These are phyloP conservation scores for Groenewaldozyma sp. DNA, from an alignment of 1,139 yeast species.

Conservation along the genomic window DNA sequence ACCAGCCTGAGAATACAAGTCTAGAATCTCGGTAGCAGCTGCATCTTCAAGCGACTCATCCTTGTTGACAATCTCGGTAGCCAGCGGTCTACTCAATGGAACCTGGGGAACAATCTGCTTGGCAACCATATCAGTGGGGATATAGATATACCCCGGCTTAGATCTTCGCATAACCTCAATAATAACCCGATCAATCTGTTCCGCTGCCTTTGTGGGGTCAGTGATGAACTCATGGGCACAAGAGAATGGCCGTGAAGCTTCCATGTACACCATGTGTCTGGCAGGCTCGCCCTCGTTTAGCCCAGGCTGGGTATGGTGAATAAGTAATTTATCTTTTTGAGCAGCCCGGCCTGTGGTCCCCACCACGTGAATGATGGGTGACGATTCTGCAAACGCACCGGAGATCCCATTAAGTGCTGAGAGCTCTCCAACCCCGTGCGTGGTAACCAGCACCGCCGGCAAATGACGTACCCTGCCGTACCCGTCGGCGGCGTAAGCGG, in stretches of 20 bases:
- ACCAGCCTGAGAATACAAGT: conserved; percentile 40
- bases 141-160: conserved; percentile 70
- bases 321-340: conserved; percentile 31
- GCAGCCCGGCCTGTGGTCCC: conserved; percentile 55
- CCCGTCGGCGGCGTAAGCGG: conserved; percentile 75
- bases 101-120: conserved; percentile 32
- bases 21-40: conserved; percentile 40
- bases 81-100: conserved; percentile 24
- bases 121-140: conserved; percentile 63
- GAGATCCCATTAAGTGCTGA: conserved; percentile 78
- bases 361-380: conserved; percentile 73
- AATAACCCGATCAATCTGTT: conserved; percentile 58
- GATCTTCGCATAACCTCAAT: conserved; percentile 44
- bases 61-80: conserved; percentile 25
- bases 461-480: conserved; percentile 46
- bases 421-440: conserved; percentile 82
- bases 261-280: conserved; percentile 57
- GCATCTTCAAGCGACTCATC: conserved; percentile 27
- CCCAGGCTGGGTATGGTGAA: conserved; percentile 67
- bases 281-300: conserved; percentile 30
- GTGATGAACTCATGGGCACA: conserved; percentile 51
- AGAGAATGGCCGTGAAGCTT: conserved; percentile 49
- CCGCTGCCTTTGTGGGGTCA: conserved; percentile 41
- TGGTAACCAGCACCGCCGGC: conserved; percentile 39
- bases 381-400: conserved; percentile 73